Percentiles rank a stretch among this genome's conserved stretches.
Evolutionary conservation across 257 asterid genomes (phyloP).

Genomic region (Capsicum baccatum): DNA sequence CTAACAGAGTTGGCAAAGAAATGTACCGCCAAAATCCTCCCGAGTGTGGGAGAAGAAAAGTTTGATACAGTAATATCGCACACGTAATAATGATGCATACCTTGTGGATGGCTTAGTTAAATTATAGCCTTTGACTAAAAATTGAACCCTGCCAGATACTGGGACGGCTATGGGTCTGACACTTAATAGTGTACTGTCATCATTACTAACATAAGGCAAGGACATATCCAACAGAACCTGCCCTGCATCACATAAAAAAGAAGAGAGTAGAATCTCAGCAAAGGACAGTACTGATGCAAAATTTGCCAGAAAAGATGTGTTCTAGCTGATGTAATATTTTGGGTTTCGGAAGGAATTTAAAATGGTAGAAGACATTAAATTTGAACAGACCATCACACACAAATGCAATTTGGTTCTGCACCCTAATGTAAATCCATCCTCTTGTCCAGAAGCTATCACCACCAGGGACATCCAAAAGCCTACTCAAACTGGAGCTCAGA

Average conservation of each 20-base stretch:
- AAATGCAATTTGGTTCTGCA: conserved; percentile 73
- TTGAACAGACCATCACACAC: conserved; percentile 53
- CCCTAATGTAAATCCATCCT: conserved; percentile 79
- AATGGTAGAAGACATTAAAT: conserved; percentile 5
- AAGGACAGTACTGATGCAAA: neutral
- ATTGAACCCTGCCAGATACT: conserved; percentile 62
- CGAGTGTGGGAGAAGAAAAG: neutral
- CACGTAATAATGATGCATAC: conserved; percentile 38
- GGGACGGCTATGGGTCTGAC: conserved; percentile 76
- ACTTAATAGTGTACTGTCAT: conserved; percentile 52
- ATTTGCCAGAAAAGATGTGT: neutral
- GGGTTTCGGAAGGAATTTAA: neutral
- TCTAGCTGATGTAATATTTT: neutral
- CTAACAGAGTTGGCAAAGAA: conserved; percentile 5
- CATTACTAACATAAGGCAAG: conserved; percentile 49
- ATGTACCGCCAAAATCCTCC: neutral
- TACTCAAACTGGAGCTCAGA: conserved; percentile 67
- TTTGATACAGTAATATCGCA: neutral
- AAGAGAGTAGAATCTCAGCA: neutral
- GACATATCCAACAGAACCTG: conserved; percentile 62
- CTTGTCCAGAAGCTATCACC: conserved; percentile 70
- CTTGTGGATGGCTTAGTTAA: conserved; percentile 59
- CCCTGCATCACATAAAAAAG: conserved; percentile 52
- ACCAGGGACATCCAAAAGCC: conserved; percentile 60
- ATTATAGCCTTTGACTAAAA: conserved; percentile 65